Evolutionary conservation across 139 green algal species (phyloP).

Genomic region (Pleodorina starrii): DNA sequence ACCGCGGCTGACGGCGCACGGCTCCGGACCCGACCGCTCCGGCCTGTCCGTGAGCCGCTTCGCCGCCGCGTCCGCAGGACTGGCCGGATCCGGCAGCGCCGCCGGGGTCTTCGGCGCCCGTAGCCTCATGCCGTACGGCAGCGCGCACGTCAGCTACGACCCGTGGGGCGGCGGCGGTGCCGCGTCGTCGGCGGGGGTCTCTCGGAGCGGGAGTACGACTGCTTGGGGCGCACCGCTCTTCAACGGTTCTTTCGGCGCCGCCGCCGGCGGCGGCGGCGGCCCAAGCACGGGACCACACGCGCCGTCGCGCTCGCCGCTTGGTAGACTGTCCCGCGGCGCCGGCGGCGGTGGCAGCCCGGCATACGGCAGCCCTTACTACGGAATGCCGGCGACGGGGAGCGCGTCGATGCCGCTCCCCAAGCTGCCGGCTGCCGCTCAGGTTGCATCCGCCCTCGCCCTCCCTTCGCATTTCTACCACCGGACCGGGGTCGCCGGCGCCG

Average conservation of each 20-base stretch:
- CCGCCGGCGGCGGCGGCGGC: background rate
- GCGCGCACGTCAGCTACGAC: background rate
- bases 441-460: no score
- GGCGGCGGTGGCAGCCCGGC: background rate
- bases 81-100: background rate
- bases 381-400: background rate
- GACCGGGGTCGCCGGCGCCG: no score
- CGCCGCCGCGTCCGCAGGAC: background rate
- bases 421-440: no score
- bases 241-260: background rate
- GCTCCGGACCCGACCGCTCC: background rate
- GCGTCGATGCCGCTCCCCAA: constrained; percentile 8
- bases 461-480: no score
- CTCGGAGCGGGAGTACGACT: background rate
- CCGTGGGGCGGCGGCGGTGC: background rate
- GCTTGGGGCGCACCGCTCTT: background rate
- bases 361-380: background rate
- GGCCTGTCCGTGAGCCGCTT: constrained; percentile 18
- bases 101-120: background rate
- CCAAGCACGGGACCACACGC: background rate
- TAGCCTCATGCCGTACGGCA: background rate
- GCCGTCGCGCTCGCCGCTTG: background rate
- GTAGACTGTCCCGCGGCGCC: background rate
- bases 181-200: background rate
- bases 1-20: background rate